Evolutionary conservation across 2,329 filamentous ascomycete species (phyloP).

Genomic region (Phialophora verrucosa): DNA sequence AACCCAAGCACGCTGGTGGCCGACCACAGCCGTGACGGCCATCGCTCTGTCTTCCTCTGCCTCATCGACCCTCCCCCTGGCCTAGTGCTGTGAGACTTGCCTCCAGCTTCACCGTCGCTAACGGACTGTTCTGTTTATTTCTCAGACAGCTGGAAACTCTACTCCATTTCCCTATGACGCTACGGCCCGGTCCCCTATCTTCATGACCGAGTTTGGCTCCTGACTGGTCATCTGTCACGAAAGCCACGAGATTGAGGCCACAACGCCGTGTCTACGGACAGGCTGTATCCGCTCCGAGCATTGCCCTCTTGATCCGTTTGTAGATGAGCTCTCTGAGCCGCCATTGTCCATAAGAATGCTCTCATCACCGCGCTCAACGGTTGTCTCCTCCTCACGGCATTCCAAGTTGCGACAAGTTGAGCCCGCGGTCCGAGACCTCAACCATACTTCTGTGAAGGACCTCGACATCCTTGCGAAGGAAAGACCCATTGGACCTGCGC

Average conservation of each 20-base stretch:
- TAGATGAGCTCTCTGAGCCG: slow-evolving; percentile 9
- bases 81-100: slow-evolving; percentile 28
- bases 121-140: slow-evolving; percentile 35
- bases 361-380: slow-evolving; percentile 24
- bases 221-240: slow-evolving; percentile 32
- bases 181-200: slow-evolving; percentile 37
- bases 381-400: slow-evolving; percentile 22
- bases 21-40: slow-evolving; percentile 31
- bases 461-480: slow-evolving; percentile 10
- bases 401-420: slow-evolving; percentile 20
- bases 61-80: slow-evolving; percentile 24
- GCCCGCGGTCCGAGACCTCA: slow-evolving; percentile 23
- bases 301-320: slow-evolving; percentile 15
- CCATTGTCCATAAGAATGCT: slow-evolving; percentile 34
- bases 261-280: slow-evolving; percentile 4
- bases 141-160: slow-evolving; percentile 45
- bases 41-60: slow-evolving; percentile 24
- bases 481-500: slow-evolving; percentile 16
- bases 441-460: slow-evolving; percentile 16
- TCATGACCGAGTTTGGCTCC: slow-evolving; percentile 16
- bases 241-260: slow-evolving; percentile 35
- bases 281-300: slow-evolving; percentile 10
- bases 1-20: slow-evolving; percentile 30
- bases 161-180: slow-evolving; percentile 44
- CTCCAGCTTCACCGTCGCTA: slow-evolving; percentile 35